Evolutionary conservation across 352 stramenopile species (phyloP), one percentile per base, ranked within the genome.

Genomic region (Thalassiosira mediterranea): DNA sequence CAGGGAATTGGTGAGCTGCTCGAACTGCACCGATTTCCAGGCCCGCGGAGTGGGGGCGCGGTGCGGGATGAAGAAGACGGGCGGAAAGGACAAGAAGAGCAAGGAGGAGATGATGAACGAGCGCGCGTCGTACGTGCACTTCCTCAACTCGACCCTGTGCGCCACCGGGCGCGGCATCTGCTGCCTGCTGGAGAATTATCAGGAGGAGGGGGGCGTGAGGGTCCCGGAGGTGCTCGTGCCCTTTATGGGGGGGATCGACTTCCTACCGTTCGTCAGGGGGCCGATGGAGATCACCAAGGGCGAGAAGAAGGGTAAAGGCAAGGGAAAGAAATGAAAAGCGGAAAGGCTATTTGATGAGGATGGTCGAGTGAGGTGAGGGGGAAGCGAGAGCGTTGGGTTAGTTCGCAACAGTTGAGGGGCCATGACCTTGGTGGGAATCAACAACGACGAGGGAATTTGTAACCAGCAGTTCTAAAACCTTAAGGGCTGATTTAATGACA

Each of bases 11-110:
- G 97, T 99, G 57, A 98, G 95, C 51, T 98, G 96, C 84, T 98
- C 95, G 31, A 99, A 99, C 90, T 99, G 97, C 93, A 99, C 96
- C 21, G 97, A 99, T 90, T 97, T 96, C 87, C 97, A 99, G 89
- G 90, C 96, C 31, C 95, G 97, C 65, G 96, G 95, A 62, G 98
- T 99, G 90, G 96, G 98, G 73, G 97, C 98, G 53, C 94, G 96
- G 68, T 98, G 96, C 70, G 96, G 97, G 66, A 81, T 95, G 28
- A 98, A 98, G 87, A 98, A 98, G 90, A 88, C 93, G 60, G 84
- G 97, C 72, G 91, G 88, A 31, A 44, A 44, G 37, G 94, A 97
- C 72, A 98, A 98, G 88, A 98, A 98, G 80, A 75, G 81, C 25
- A 95, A 97, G 79, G 98, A 98, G 89, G 97, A 98, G 79, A 81